Conservation (phyloP, 768 basidiomycete species). For the Atractiella rhizophila region DNA sequence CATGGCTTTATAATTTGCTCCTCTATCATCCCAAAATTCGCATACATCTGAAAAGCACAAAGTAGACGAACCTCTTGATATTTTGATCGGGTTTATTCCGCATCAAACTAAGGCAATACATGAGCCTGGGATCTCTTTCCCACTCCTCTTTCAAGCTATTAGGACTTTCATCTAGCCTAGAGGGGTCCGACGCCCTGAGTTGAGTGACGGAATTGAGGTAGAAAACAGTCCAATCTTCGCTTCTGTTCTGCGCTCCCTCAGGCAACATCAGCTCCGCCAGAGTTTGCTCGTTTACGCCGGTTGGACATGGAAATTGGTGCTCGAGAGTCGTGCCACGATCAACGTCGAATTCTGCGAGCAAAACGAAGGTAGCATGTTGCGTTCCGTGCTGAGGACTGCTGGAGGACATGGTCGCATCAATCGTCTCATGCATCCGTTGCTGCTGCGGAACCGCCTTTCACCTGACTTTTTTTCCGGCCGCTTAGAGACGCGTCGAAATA, state of each 20-base stretch:
- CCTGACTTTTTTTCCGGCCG: too few relatives aligned
- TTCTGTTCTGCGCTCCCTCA: conserved; percentile 81
- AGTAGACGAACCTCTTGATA: conserved; percentile 19
- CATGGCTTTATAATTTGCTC: conserved; percentile 78
- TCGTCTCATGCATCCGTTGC: too few relatives aligned
- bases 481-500: too few relatives aligned
- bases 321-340: conserved; percentile 75
- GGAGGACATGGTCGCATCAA: too few relatives aligned
- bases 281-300: conserved; percentile 78
- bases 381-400: too few relatives aligned
- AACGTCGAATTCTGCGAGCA: conserved; percentile 98
- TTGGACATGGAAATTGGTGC: conserved; percentile 83
- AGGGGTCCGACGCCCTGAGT: conserved; percentile 29
- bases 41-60: background rate
- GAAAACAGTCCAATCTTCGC: conserved; percentile 96
- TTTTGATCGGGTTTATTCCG: conserved; percentile 73
- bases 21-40: conserved; percentile 28
- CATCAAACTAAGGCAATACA: conserved; percentile 76
- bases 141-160: background rate
- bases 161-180: conserved; percentile 3
- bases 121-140: conserved; percentile 20
- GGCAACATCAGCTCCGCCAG: conserved; percentile 95
- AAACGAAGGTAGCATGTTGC: too few relatives aligned
- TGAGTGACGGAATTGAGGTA: conserved; percentile 83
- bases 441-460: too few relatives aligned